Percentiles rank a stretch among this genome's conserved stretches.
Evolutionary conservation across 2,329 filamentous ascomycete species (phyloP).

Genomic region (Penicillium sp.): DNA sequence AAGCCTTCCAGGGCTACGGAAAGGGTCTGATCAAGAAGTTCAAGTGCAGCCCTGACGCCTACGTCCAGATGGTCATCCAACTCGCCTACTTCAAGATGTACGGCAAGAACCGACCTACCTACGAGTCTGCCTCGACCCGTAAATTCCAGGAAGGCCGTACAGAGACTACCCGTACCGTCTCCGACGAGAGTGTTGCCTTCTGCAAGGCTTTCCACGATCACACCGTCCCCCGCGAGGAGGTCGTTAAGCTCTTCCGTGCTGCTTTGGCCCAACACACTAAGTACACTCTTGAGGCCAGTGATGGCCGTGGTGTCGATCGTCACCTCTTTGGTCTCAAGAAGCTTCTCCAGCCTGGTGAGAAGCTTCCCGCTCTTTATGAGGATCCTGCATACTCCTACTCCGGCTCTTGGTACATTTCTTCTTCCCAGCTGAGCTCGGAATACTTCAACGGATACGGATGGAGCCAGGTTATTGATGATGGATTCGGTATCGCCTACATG

Average conservation of each 20-base stretch:
- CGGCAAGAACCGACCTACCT: slow-evolving; percentile 94
- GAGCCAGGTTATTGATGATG: slow-evolving; percentile 95
- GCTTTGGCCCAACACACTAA: slow-evolving; percentile 80
- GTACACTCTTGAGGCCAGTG: slow-evolving; percentile 85
- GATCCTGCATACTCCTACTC: slow-evolving; percentile 86
- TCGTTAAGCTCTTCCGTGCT: slow-evolving; percentile 74
- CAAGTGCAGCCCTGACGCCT: slow-evolving; percentile 95
- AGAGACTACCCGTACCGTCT: slow-evolving; percentile 90
- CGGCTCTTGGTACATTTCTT: slow-evolving; percentile 83
- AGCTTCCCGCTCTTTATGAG: slow-evolving; percentile 77
- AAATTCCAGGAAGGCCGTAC: slow-evolving; percentile 96
- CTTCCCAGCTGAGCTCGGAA: slow-evolving; percentile 87
- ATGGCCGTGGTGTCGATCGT: slow-evolving; percentile 91
- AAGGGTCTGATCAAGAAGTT: slow-evolving; percentile 99
- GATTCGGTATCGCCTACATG: slow-evolving; percentile 99
- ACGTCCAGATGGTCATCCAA: slow-evolving; percentile 98
- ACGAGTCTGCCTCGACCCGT: slow-evolving; percentile 92
- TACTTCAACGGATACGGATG: slow-evolving; percentile 99
- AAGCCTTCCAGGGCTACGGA: slow-evolving; percentile 95
- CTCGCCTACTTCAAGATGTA: slow-evolving; percentile 99
- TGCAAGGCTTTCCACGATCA: slow-evolving; percentile 82
- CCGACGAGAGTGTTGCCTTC: slow-evolving; percentile 87
- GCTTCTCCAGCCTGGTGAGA: slow-evolving; percentile 75
- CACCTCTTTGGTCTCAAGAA: slow-evolving; percentile 98
- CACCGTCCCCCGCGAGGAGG: slow-evolving; percentile 61